Conservation (phyloP, 2,329 filamentous ascomycete genomes). For the Beauveria caledonica region DNA sequence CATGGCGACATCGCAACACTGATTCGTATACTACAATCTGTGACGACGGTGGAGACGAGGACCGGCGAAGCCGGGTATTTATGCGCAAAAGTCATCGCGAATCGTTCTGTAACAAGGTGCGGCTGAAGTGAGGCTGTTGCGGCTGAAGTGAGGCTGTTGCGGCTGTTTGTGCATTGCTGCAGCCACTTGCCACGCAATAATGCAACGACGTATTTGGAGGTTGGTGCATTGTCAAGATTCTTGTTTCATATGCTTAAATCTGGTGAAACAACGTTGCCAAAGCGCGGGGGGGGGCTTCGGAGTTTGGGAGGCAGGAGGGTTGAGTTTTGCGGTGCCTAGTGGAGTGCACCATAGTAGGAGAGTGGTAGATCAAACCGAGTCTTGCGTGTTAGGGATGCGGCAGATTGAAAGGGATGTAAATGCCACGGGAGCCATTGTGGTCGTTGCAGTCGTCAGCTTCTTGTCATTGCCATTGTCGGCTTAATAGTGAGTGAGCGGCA, state of each 20-base stretch:
- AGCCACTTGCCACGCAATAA: constrained; percentile 2
- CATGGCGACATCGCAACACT: background rate
- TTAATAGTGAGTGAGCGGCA: background rate
- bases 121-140: constrained; percentile 8
- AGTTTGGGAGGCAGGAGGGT: background rate
- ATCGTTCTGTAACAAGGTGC: background rate
- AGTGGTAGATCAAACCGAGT: background rate
- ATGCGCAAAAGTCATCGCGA: background rate
- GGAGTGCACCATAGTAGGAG: background rate
- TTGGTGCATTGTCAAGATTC: background rate
- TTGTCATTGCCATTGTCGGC: background rate
- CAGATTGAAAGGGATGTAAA: background rate
- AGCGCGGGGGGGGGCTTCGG: background rate
- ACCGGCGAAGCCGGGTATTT: background rate
- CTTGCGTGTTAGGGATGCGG: background rate
- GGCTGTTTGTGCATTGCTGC: constrained; percentile 2
- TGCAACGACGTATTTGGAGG: background rate
- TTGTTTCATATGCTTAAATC: background rate
- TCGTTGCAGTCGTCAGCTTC: background rate
- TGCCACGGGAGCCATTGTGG: background rate
- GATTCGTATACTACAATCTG: background rate
- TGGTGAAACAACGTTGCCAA: background rate
- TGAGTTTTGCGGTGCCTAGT: background rate
- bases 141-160: constrained; percentile 3
- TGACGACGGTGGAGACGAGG: background rate